Evolutionary conservation across 805 yeast genomes (phyloP), one percentile per base, ranked within the genome.

Genomic region (Candida pseudofarinosa): DNA sequence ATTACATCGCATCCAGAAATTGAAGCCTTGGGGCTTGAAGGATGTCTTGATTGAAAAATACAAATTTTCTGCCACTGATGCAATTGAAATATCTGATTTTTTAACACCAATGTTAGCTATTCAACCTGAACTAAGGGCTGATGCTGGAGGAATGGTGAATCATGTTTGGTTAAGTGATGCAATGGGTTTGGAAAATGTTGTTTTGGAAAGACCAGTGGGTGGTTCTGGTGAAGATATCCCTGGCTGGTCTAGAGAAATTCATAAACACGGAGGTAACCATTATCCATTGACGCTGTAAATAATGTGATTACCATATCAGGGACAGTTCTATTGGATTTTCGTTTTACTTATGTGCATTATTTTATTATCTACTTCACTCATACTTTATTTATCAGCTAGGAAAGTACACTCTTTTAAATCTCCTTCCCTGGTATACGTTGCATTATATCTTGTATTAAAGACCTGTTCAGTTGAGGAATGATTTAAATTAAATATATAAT

Each of bases 91-190:
- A 35, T 65, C 90, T 6, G 88, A 81, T 52, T 89, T 93, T 55
- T 65, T 93, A 47, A 60, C 77, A 37, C 97, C 97, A 6, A 88
- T 93, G 96, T 71, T 93, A 37, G 60, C 73, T 16, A 63, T 88
- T 16, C 87, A 84, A 59, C 98, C 99, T 1, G 82, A 77, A 45
- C 62, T 66, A 42, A 74, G 99, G 50, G 91, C 91, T 12, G 99
- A 93, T 67, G 98, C 98, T 1, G 99, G 98, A 15, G 97, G 97
- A 3, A 77, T 89, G 81, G 80, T 87, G 2, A 85, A 88, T 55
- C 96, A 89, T 60, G 81, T 84, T 10, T 89, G 97, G 97, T 59
- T 79, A 38, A 73, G 76, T 49, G 95, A 87, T 57, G 88, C 91
- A 0, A 62, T 78, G 28, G 95, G 95, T 0, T 72, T 85, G 59